A percentile compares a stretch with the other conserved stretches of the same genome.
Evolutionary conservation across 2,329 filamentous ascomycete genomes (phyloP).

Genomic region (Cadophora sp.): DNA sequence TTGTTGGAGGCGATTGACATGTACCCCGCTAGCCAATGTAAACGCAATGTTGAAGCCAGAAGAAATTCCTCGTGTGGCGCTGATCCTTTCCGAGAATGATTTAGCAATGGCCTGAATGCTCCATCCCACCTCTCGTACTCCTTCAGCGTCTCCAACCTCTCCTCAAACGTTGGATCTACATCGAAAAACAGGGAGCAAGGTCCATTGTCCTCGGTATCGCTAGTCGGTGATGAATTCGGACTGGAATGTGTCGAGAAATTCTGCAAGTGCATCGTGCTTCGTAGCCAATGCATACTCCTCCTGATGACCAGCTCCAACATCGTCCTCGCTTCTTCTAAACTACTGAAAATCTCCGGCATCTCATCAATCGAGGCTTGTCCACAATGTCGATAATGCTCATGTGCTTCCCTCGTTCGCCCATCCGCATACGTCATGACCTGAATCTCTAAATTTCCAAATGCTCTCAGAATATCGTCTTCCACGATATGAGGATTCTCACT

Average conservation of each 20-base stretch:
- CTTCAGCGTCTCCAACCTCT: conserved; percentile 32
- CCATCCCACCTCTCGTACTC: conserved; percentile 39
- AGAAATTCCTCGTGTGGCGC: conserved; percentile 30
- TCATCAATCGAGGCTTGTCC: conserved; percentile 33
- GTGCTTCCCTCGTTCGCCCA: conserved; percentile 28
- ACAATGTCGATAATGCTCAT: conserved; percentile 32
- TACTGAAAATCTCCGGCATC: conserved; percentile 33
- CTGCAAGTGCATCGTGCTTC: conserved; percentile 36
- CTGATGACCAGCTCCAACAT: conserved; percentile 35
- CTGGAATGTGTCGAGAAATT: conserved; percentile 27
- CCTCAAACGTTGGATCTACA: conserved; percentile 35
- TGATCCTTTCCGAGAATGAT: conserved; percentile 25
- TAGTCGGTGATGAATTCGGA: conserved; percentile 17
- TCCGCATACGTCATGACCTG: conserved; percentile 35
- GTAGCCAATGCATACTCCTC: conserved; percentile 39
- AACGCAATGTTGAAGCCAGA: conserved; percentile 28
- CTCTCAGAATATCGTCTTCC: conserved; percentile 32
- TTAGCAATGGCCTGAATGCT: conserved; percentile 35
- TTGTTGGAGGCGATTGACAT: conserved; percentile 34
- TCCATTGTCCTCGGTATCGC: conserved; percentile 21
- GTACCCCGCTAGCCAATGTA: conserved; percentile 38
- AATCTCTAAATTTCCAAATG: conserved; percentile 32
- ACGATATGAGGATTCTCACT: conserved; percentile 26
- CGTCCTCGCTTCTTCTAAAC: conserved; percentile 28
- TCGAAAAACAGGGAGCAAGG: conserved; percentile 34